These are phyloP conservation scores for Exophiala spinifera DNA, from an alignment of 2,329 filamentous ascomycete genomes.

Conservation along the genomic window DNA sequence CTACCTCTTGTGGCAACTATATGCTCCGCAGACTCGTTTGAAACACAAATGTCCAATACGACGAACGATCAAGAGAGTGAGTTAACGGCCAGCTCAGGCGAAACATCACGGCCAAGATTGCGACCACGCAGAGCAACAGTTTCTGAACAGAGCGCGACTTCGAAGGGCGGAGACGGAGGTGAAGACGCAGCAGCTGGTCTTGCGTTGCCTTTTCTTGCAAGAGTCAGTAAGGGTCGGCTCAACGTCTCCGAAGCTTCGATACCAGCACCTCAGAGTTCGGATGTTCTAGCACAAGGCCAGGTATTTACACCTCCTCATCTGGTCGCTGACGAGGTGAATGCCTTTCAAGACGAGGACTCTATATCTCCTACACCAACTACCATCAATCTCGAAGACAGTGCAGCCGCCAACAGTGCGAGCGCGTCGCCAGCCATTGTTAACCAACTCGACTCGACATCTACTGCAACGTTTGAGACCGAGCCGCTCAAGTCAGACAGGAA, in stretches of 20 bases:
- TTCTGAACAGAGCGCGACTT: constrained; percentile 1
- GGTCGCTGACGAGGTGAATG: neutral
- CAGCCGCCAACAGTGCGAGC: no score
- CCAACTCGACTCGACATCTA: no score
- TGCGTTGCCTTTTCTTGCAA: constrained; percentile 15
- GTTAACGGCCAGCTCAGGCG: neutral
- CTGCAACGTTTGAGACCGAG: no score
- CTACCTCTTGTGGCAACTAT: constrained; percentile 21
- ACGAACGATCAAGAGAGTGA: constrained; percentile 2
- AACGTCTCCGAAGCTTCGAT: constrained; percentile 23
- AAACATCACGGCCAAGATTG: neutral
- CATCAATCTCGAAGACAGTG: no score
- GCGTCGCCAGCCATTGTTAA: no score
- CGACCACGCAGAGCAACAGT: constrained; percentile 1
- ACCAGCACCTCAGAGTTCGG: constrained; percentile 11
- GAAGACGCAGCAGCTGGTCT: constrained; percentile 11
- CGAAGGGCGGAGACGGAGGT: constrained; percentile 1
- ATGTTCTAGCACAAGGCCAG: constrained; percentile 17
- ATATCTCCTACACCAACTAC: no score
- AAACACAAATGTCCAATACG: constrained; percentile 14
- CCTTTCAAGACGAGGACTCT: neutral
- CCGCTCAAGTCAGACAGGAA: no score
- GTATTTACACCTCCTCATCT: constrained; percentile 18
- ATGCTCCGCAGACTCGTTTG: constrained; percentile 10
- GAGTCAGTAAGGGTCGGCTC: constrained; percentile 16